Evolutionary conservation across 129 eudicot species (phyloP).

Genomic region (Saussurea involucrata): DNA sequence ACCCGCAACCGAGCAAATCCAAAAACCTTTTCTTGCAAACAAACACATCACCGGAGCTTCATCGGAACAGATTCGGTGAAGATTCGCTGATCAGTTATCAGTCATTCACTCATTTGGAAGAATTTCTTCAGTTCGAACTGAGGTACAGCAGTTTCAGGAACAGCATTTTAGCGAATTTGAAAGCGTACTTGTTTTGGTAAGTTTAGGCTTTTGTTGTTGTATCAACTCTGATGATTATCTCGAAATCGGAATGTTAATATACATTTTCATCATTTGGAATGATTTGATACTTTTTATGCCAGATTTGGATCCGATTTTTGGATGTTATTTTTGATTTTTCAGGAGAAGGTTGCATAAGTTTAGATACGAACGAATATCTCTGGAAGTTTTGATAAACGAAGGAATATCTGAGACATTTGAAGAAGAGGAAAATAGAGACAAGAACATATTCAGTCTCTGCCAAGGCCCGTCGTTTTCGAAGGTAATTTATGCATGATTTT

Average conservation of each 20-base stretch:
- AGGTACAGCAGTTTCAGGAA: not conserved
- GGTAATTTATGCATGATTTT: constrained; percentile 21
- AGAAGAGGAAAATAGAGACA: constrained; percentile 18
- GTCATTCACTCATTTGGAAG: constrained; percentile 3
- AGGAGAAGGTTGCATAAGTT: constrained; percentile 1
- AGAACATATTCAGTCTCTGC: constrained; percentile 21
- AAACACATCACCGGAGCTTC: constrained; percentile 25
- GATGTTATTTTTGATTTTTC: constrained; percentile 7
- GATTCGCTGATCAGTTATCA: not conserved
- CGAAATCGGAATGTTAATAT: not conserved
- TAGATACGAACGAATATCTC: constrained; percentile 19
- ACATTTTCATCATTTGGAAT: not conserved
- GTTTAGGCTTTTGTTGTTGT: not conserved
- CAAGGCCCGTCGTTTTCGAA: constrained; percentile 43
- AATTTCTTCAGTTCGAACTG: not conserved
- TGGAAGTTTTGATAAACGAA: constrained; percentile 1
- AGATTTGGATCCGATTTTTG: constrained; percentile 4
- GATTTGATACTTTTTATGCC: constrained; percentile 10
- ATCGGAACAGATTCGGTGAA: constrained; percentile 5
- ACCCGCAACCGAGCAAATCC: not conserved
- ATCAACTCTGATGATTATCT: not conserved
- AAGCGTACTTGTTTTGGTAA: constrained; percentile 9
- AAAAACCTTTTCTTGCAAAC: not conserved
- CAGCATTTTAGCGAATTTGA: constrained; percentile 6
- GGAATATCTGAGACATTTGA: not conserved